Conservation (phyloP, 352 stramenopile genomes). For the Pythium chondricola region DNA sequence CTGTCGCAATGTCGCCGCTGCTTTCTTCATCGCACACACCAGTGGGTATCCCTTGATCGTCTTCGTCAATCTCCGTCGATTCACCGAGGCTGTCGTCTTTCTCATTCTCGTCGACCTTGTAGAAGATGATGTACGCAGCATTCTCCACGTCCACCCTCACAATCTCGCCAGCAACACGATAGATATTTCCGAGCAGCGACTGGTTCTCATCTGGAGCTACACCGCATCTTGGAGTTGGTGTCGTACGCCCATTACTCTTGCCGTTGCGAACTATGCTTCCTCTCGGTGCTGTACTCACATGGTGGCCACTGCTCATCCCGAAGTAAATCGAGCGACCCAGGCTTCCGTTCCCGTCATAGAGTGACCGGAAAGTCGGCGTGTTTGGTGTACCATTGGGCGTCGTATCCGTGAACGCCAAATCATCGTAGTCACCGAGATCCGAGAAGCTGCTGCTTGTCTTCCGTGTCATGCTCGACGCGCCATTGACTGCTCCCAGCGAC, state of each 20-base stretch:
- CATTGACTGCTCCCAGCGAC: conserved; percentile 15
- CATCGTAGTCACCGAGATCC: conserved; percentile 80
- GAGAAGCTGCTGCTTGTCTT: conserved; percentile 86
- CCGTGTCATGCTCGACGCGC: conserved; percentile 43
- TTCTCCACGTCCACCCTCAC: conserved; percentile 68
- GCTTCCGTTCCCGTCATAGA: conserved; percentile 56
- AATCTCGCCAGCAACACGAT: conserved; percentile 64
- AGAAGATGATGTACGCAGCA: conserved; percentile 86
- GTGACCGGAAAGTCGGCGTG: conserved; percentile 59
- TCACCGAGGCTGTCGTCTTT: conserved; percentile 29
- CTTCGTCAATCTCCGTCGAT: conserved; percentile 36
- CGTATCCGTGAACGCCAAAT: conserved; percentile 68
- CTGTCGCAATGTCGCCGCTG: conserved; percentile 15
- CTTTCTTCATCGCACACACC: neutral
- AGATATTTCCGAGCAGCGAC: conserved; percentile 58
- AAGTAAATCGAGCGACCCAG: conserved; percentile 32
- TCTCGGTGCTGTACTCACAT: conserved; percentile 20
- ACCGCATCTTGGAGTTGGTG: conserved; percentile 50
- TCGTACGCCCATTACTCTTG: conserved; percentile 41
- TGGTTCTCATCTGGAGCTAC: conserved; percentile 54
- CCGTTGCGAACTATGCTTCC: conserved; percentile 20
- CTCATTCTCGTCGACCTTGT: conserved; percentile 64
- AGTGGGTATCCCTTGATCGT: conserved; percentile 22
- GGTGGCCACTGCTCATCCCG: conserved; percentile 36
- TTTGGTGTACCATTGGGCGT: conserved; percentile 35